Evolutionary conservation across 2,329 filamentous ascomycete species (phyloP).

Genomic region (Colletotrichum sp.): DNA sequence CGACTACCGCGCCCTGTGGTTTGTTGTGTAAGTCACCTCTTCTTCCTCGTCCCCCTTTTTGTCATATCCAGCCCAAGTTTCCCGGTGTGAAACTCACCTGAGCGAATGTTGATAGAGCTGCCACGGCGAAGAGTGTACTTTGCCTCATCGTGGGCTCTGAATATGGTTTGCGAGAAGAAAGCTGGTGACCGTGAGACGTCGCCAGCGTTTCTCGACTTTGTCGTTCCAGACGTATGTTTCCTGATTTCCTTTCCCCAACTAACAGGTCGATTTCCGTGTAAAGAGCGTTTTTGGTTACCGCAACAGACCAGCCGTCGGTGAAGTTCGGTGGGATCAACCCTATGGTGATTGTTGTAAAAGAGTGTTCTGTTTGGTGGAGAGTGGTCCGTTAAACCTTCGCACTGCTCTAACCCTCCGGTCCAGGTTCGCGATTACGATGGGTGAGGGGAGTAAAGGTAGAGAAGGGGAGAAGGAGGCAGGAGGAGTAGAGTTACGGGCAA

Average conservation of each 20-base stretch:
- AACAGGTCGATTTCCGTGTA: not conserved
- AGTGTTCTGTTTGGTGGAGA: not conserved
- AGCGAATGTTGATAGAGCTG: conserved; percentile 19
- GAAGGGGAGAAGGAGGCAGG: not conserved
- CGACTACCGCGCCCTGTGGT: conserved; percentile 15
- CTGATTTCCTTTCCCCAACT: not conserved
- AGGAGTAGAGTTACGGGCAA: not conserved
- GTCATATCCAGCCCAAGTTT: not conserved
- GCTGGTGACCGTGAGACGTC: conserved; percentile 14
- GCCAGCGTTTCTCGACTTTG: conserved; percentile 9
- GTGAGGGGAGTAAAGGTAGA: not conserved
- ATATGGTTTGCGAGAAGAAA: not conserved
- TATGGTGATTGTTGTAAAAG: conserved; percentile 1
- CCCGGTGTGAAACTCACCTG: conserved; percentile 18
- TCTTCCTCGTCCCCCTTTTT: not conserved
- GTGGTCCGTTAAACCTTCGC: conserved; percentile 2
- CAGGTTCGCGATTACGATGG: not conserved
- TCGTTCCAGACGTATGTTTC: not conserved
- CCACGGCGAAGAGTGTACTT: conserved; percentile 20
- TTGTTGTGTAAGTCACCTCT: not conserved
- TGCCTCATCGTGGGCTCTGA: conserved; percentile 24
- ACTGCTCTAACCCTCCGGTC: not conserved
- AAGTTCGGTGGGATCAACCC: conserved; percentile 30
- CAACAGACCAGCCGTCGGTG: conserved; percentile 32
- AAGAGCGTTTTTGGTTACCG: conserved; percentile 13